Conservation (phyloP, 1,284 basidiomycete genomes). For the Ganoderma boninense region DNA sequence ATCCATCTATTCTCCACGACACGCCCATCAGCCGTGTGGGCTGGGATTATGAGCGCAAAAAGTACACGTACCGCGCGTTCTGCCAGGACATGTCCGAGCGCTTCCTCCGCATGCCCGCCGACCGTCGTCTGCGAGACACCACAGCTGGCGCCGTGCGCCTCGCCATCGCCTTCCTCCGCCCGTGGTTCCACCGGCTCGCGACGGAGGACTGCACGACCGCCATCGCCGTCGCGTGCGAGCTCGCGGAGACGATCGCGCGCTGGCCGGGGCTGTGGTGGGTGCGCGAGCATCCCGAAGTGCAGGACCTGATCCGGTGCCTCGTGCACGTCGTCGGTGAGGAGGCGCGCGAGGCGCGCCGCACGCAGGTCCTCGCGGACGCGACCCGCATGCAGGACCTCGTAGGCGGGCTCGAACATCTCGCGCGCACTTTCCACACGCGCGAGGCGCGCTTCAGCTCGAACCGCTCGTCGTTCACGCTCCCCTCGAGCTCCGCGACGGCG, state of each 20-base stretch:
- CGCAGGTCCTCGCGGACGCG: slow-evolving; percentile 51
- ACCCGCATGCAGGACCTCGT: slow-evolving; percentile 57
- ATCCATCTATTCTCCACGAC: slow-evolving; percentile 45
- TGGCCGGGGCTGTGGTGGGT: slow-evolving; percentile 77
- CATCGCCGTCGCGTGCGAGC: slow-evolving; percentile 54
- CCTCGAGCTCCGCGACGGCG: slow-evolving; percentile 26
- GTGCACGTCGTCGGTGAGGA: slow-evolving; percentile 69
- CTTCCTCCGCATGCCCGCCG: slow-evolving; percentile 62
- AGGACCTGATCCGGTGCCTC: slow-evolving; percentile 63
- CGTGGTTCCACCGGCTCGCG: slow-evolving; percentile 67
- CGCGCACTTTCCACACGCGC: slow-evolving; percentile 44
- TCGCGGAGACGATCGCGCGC: slow-evolving; percentile 67
- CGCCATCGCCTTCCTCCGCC: slow-evolving; percentile 68
- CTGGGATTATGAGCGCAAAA: slow-evolving; percentile 68
- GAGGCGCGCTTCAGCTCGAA: slow-evolving; percentile 10
- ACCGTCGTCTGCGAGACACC: slow-evolving; percentile 66
- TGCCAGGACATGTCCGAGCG: slow-evolving; percentile 71
- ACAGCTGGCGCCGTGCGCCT: slow-evolving; percentile 72
- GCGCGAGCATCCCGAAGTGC: slow-evolving; percentile 65
- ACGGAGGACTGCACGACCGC: slow-evolving; percentile 58
- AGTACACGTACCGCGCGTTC: slow-evolving; percentile 71
- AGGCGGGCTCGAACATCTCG: slow-evolving; percentile 55
- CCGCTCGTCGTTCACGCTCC: slow-evolving; percentile 20
- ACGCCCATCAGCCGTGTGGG: slow-evolving; percentile 57
- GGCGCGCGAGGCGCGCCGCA: slow-evolving; percentile 58